Evolutionary conservation across 495 filamentous ascomycete species (phyloP).

Genomic region (Lindgomyces ingoldianus): DNA sequence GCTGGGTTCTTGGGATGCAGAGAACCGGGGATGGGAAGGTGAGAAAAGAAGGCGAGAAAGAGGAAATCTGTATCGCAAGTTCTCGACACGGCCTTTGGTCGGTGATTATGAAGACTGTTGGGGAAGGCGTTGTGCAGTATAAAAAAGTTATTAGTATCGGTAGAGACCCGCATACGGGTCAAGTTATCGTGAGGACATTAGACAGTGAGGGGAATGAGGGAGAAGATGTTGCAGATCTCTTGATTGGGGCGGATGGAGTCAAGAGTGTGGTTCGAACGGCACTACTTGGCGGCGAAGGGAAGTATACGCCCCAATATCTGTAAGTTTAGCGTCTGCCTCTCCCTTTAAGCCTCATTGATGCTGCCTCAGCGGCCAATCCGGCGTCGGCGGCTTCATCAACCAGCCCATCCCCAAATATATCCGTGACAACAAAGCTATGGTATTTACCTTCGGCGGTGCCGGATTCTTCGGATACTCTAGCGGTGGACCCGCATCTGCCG

Average conservation of each 20-base stretch:
- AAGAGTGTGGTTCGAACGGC: constrained; percentile 52
- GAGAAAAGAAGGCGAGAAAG: constrained; percentile 2
- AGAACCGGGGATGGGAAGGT: constrained; percentile 6
- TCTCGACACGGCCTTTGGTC: constrained; percentile 33
- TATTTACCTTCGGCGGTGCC: constrained; percentile 54
- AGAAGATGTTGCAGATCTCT: constrained; percentile 52
- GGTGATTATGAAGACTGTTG: constrained; percentile 21
- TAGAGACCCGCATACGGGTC: not conserved
- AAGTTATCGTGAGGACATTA: constrained; percentile 37
- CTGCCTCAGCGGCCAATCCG: constrained; percentile 49
- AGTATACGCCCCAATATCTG: constrained; percentile 49
- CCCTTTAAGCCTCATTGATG: not conserved
- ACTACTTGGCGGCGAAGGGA: constrained; percentile 47
- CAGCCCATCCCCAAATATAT: constrained; percentile 36
- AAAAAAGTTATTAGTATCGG: constrained; percentile 21
- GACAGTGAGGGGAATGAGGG: constrained; percentile 37
- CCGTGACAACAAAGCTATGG: constrained; percentile 50
- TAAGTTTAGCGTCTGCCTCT: constrained; percentile 30
- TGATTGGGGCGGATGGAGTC: constrained; percentile 65
- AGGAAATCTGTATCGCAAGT: constrained; percentile 22
- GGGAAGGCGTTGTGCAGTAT: constrained; percentile 27
- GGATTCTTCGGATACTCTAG: constrained; percentile 61
- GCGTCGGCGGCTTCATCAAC: constrained; percentile 57
- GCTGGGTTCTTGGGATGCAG: constrained; percentile 36
- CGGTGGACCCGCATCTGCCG: not conserved